phyloP scores from a whole-genome alignment of 2,329 filamentous ascomycete genomes.

The Juglanconis oblonga region DNA sequence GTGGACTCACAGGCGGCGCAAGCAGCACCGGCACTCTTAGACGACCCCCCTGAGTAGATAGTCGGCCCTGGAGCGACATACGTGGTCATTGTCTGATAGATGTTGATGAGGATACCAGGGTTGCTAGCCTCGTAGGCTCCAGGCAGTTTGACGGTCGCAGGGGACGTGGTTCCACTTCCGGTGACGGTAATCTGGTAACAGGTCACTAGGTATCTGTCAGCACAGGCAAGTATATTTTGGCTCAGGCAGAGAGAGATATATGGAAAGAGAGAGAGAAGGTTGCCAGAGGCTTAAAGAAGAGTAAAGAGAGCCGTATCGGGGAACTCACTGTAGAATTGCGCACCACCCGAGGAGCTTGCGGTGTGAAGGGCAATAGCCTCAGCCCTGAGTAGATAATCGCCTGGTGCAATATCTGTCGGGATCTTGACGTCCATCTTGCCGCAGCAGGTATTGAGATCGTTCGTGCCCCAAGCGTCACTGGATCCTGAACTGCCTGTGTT shows the following conservation, averaged over 20 bases:
- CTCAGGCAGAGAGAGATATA: too few relatives aligned
- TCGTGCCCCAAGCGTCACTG: constrained; percentile 44
- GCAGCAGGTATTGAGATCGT: constrained; percentile 40
- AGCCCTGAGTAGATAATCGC: constrained; percentile 45
- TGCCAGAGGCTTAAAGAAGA: too few relatives aligned
- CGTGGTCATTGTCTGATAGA: constrained; percentile 37
- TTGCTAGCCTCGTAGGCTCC: constrained; percentile 41
- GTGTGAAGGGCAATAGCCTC: constrained; percentile 48
- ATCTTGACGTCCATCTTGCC: constrained; percentile 37
- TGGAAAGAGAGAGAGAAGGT: too few relatives aligned
- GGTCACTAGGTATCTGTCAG: constrained; percentile 23
- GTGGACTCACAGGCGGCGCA: constrained; percentile 40
- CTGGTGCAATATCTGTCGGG: constrained; percentile 29
- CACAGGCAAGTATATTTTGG: not conserved
- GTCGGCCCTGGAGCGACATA: constrained; percentile 43
- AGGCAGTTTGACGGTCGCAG: constrained; percentile 36
- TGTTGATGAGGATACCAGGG: constrained; percentile 46
- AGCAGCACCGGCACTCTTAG: constrained; percentile 36
- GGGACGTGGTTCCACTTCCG: constrained; percentile 26
- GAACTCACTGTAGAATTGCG: constrained; percentile 32
- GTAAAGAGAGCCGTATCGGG: too few relatives aligned
- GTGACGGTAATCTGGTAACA: constrained; percentile 35
- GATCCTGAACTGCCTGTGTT: constrained; percentile 34
- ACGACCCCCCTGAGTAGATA: constrained; percentile 39
- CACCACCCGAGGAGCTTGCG: constrained; percentile 31